phyloP scores from a whole-genome alignment of 106 monocot species.

The Apostasia shenzhenica region DNA sequence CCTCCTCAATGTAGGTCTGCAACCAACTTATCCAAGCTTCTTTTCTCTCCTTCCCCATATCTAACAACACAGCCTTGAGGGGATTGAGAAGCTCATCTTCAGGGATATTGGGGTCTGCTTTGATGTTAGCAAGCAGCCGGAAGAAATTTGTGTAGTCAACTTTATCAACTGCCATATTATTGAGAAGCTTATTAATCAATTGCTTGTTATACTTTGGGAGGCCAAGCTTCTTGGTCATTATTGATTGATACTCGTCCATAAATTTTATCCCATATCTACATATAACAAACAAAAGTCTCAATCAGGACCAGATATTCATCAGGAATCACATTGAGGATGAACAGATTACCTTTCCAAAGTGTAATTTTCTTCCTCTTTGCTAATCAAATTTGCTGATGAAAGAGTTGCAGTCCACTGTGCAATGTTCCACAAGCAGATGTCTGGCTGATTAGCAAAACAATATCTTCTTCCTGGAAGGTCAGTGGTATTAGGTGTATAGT shows the following conservation, averaged over 20 bases:
- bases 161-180: slow-evolving; percentile 95
- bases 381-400: slow-evolving; percentile 65
- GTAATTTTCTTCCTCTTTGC: slow-evolving; percentile 84
- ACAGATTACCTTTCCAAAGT: slow-evolving; percentile 76
- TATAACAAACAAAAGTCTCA: not conserved
- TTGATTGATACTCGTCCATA: slow-evolving; percentile 94
- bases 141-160: slow-evolving; percentile 99
- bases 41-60: slow-evolving; percentile 79
- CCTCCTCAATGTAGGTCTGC: slow-evolving; percentile 78
- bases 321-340: not conserved
- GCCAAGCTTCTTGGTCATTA: slow-evolving; percentile 89
- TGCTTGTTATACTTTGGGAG: slow-evolving; percentile 85
- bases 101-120: slow-evolving; percentile 46
- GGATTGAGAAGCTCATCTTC: slow-evolving; percentile 69
- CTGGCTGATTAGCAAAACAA: slow-evolving; percentile 97
- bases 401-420: slow-evolving; percentile 73
- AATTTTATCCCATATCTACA: slow-evolving; percentile 83
- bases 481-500: slow-evolving; percentile 94
- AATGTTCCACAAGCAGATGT: slow-evolving; percentile 95
- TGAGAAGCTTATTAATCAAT: slow-evolving; percentile 81
- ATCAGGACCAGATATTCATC: too few species aligned
- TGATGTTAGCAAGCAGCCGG: slow-evolving; percentile 70
- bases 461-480: slow-evolving; percentile 95
- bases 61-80: slow-evolving; percentile 70
- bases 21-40: slow-evolving; percentile 93